Evolutionary conservation across 1,284 basidiomycete species (phyloP).

Genomic region (Gymnopus androsaceus): DNA sequence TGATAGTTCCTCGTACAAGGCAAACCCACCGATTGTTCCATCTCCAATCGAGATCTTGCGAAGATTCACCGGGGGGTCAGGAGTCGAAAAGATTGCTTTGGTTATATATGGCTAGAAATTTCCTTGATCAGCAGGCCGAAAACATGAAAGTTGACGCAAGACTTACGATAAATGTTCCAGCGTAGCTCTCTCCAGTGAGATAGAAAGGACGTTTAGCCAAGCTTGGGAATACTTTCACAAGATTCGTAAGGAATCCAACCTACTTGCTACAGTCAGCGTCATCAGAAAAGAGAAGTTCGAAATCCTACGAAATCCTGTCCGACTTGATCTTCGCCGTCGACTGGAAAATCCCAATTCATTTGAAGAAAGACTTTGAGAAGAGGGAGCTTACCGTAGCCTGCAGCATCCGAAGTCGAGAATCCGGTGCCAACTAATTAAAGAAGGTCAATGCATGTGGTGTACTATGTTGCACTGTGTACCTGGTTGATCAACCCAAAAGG

Average conservation of each 20-base stretch:
- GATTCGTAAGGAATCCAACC: constrained; percentile 65
- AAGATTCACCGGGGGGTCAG: constrained; percentile 65
- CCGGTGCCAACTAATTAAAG: constrained; percentile 50
- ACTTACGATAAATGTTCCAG: constrained; percentile 64
- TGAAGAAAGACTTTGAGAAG: not conserved
- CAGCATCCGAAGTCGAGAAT: constrained; percentile 62
- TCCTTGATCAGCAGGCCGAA: constrained; percentile 6
- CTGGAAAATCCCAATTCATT: constrained; percentile 32
- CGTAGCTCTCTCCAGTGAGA: constrained; percentile 68
- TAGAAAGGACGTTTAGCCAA: constrained; percentile 60
- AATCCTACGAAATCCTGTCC: constrained; percentile 64
- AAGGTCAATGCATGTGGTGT: constrained; percentile 11
- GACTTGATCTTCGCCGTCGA: constrained; percentile 66
- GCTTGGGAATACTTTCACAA: constrained; percentile 67
- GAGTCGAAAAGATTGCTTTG: constrained; percentile 63
- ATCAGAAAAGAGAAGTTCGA: not conserved
- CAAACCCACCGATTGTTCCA: constrained; percentile 55
- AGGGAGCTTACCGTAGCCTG: constrained; percentile 51
- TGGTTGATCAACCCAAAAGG: constrained; percentile 63
- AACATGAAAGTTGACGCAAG: not conserved
- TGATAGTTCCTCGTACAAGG: constrained; percentile 43
- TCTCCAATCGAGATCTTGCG: constrained; percentile 71
- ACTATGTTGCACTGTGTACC: constrained; percentile 39
- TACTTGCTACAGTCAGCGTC: constrained; percentile 25
- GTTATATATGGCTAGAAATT: constrained; percentile 64